A percentile compares a stretch with the other conserved stretches of the same genome.
phyloP scores from a whole-genome alignment of 208 protist genomes.

The Balamuthia mandrillaris region DNA sequence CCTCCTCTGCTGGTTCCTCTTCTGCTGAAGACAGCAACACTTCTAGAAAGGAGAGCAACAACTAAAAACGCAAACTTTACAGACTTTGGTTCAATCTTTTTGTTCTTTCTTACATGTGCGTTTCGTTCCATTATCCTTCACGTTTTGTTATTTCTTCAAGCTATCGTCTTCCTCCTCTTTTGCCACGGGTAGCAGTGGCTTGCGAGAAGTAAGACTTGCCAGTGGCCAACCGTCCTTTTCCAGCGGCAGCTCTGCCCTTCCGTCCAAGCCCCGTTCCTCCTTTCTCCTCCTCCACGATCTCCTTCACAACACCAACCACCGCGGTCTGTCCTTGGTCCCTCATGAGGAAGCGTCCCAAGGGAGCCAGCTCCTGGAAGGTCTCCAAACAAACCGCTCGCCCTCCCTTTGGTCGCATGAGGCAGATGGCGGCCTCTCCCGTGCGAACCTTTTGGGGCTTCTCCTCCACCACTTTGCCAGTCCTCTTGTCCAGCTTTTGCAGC shows the following conservation, averaged over 20 bases:
- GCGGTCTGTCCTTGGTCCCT: constrained; percentile 93
- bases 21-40: neutral
- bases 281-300: constrained; percentile 25
- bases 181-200: too few relatives aligned
- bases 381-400: constrained; percentile 91
- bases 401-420: constrained; percentile 79
- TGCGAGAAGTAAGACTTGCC: too few relatives aligned
- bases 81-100: too few relatives aligned
- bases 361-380: constrained; percentile 87
- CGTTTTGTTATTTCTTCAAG: too few relatives aligned
- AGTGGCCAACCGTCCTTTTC: too few relatives aligned
- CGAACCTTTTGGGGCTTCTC: constrained; percentile 81
- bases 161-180: too few relatives aligned
- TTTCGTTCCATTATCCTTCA: too few relatives aligned
- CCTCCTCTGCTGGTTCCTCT: neutral
- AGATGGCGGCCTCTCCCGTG: constrained; percentile 84
- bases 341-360: constrained; percentile 92
- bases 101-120: too few relatives aligned
- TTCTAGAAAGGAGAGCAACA: too few relatives aligned
- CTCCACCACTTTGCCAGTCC: constrained; percentile 84
- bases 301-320: constrained; percentile 93
- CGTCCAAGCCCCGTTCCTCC: too few relatives aligned
- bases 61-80: too few relatives aligned
- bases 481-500: constrained; percentile 84
- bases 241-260: too few relatives aligned